Base-by-base conservation (phyloP, 176 grass and related monocot species). In the Guadua angustifolia region DNA sequence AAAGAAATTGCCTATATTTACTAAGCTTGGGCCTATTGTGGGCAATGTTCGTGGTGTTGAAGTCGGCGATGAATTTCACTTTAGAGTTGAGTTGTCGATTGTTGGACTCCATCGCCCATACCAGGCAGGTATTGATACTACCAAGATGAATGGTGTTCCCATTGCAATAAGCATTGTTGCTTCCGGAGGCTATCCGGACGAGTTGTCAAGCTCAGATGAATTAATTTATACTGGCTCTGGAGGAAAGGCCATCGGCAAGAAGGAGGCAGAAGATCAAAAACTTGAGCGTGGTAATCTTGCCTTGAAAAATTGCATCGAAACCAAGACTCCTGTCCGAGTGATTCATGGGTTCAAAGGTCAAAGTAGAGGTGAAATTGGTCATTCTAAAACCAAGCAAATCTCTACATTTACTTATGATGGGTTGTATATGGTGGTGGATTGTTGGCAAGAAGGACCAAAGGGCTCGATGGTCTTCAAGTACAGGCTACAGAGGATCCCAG, bases 11-110 rank as follows among this genome's bases (percentile, higher is more conserved):
- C 43, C 58, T 42, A 58, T 45, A 56, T 93, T 78, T 79, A 87
- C 69, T 52, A 93, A 93, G 44, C 12, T n/a, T 1, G 77, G 26
- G 6, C 29, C 86, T 45, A 87, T 80, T 16, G 45, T 96, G 16
- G 94, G 94, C 29, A 79, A 71, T 75, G 70, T 96, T 79, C 88
- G 86, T 0, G 94, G 91, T 50, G 91, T 96, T 77, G 81, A 91
- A 77, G 86, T 93, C 40, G 94, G 91, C 0, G 94, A 93, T 84
- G 94, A 93, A 65, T 96, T 96, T 71, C 81, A 88, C 58, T 96
- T 82, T 58, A 84, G 91, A 76, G 88, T 93, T 40, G 91, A 96
- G 65, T 73, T 96, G 46, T 70, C 88, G 0, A 57, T 96, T 39
- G 51, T 93, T 69, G 94, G 94, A 79, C 86, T 96, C 40, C 94